Evolutionary conservation across 305 asterid species (phyloP).

Genomic region (Fraxinus sp.): DNA sequence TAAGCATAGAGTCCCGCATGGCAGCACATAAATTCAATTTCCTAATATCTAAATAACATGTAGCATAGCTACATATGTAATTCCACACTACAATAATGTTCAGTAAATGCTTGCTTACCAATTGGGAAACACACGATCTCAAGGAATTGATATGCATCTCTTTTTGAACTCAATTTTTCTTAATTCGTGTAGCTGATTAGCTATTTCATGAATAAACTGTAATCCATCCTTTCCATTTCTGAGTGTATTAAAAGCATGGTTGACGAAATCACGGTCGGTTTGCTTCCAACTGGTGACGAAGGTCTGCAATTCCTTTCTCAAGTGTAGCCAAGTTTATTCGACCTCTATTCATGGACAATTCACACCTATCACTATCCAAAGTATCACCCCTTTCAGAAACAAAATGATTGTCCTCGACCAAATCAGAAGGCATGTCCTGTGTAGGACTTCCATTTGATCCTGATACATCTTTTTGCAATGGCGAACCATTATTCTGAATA

Average conservation of each 20-base stretch:
- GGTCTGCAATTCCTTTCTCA: slow-evolving; percentile 36
- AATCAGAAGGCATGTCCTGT: slow-evolving; percentile 19
- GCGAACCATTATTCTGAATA: slow-evolving; percentile 15
- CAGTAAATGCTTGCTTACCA: slow-evolving; percentile 26
- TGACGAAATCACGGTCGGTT: slow-evolving; percentile 40
- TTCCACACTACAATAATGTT: background rate
- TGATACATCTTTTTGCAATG: slow-evolving; percentile 18
- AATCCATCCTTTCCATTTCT: slow-evolving; percentile 44
- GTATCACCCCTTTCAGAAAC: slow-evolving; percentile 12
- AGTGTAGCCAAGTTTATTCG: slow-evolving; percentile 20
- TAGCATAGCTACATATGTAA: background rate
- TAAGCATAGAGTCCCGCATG: background rate
- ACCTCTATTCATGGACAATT: slow-evolving; percentile 23
- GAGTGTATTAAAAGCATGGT: slow-evolving; percentile 41
- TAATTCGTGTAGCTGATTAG: slow-evolving; percentile 47
- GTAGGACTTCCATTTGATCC: slow-evolving; percentile 23
- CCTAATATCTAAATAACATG: background rate
- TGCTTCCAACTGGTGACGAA: slow-evolving; percentile 41
- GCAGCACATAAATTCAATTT: background rate
- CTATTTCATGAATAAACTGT: slow-evolving; percentile 41
- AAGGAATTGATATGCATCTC: slow-evolving; percentile 32
- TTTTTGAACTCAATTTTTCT: slow-evolving; percentile 29
- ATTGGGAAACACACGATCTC: slow-evolving; percentile 22
- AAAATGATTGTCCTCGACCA: slow-evolving; percentile 28
- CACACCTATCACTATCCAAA: slow-evolving; percentile 14